Conservation (phyloP, 441 rosid genomes). For the Arabidopsis lyrata region DNA sequence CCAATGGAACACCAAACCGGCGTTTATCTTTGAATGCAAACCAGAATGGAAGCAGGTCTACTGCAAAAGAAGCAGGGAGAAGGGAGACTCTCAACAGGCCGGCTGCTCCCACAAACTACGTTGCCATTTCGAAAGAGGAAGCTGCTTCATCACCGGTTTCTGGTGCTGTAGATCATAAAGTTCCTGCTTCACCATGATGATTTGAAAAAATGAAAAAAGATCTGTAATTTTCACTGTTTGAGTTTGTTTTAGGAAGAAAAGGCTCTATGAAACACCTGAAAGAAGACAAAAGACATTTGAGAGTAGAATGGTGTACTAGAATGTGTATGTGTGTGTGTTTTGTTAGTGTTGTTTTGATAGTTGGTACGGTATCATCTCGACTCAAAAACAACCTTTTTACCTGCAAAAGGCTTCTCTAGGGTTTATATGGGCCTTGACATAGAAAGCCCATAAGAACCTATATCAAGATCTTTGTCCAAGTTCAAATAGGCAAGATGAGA, state of each 20-base stretch:
- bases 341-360: no score
- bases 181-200: conserved; percentile 76
- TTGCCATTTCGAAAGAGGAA: conserved; percentile 84
- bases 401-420: no score
- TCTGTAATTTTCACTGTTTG: conserved; percentile 38
- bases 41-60: conserved; percentile 81
- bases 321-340: conserved; percentile 34
- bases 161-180: conserved; percentile 58
- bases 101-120: conserved; percentile 73
- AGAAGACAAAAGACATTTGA: conserved; percentile 34
- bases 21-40: conserved; percentile 75
- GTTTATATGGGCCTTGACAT: no score
- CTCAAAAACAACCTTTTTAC: no score
- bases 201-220: background rate
- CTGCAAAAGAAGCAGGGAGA: conserved; percentile 63
- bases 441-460: no score
- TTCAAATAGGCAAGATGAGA: no score
- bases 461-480: no score
- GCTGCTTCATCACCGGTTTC: conserved; percentile 73
- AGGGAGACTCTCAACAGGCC: conserved; percentile 69
- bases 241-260: conserved; percentile 38
- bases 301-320: conserved; percentile 32
- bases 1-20: conserved; percentile 81
- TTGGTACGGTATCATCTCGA: no score
- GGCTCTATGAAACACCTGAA: conserved; percentile 29